Percentiles rank a stretch among this genome's conserved stretches.
Evolutionary conservation across 257 asterid genomes (phyloP).

Genomic region (Henckelia pumila): DNA sequence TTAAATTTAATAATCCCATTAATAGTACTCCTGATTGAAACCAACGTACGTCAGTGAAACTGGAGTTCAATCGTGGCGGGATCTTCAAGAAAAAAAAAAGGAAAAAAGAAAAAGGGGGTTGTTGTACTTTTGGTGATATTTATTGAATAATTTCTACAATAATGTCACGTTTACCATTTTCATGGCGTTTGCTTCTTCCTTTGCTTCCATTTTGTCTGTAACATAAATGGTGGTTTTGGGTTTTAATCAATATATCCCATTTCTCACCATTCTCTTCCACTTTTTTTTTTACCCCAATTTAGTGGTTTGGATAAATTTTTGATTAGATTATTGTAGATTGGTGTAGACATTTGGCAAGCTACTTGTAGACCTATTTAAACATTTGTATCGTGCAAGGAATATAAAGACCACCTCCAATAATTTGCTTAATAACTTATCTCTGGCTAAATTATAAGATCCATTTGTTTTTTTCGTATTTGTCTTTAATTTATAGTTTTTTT

Average conservation of each 20-base stretch:
- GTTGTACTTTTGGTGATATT: conserved; percentile 26
- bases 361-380: conserved; percentile 10
- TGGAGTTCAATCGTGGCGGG: conserved; percentile 37
- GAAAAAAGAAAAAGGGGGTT: background rate
- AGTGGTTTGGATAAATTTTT: conserved; percentile 17
- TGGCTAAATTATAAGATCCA: too few species aligned
- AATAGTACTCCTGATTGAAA: too few species aligned
- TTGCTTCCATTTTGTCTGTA: conserved; percentile 49
- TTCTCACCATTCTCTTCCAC: conserved; percentile 14
- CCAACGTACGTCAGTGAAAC: too few species aligned
- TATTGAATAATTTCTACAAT: conserved; percentile 27
- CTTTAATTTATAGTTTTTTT: too few species aligned
- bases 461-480: too few species aligned
- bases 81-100: conserved; percentile 13
- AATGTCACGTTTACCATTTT: conserved; percentile 45
- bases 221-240: conserved; percentile 38
- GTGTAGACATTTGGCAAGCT: conserved; percentile 13
- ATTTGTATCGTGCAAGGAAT: conserved; percentile 16
- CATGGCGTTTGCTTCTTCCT: conserved; percentile 40
- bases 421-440: too few species aligned
- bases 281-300: conserved; percentile 18
- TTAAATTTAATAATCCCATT: too few species aligned
- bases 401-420: background rate
- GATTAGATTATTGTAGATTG: conserved; percentile 24
- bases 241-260: conserved; percentile 22